phyloP scores from a whole-genome alignment of 2,329 filamentous ascomycete species.

The Aureobasidium sp. region DNA sequence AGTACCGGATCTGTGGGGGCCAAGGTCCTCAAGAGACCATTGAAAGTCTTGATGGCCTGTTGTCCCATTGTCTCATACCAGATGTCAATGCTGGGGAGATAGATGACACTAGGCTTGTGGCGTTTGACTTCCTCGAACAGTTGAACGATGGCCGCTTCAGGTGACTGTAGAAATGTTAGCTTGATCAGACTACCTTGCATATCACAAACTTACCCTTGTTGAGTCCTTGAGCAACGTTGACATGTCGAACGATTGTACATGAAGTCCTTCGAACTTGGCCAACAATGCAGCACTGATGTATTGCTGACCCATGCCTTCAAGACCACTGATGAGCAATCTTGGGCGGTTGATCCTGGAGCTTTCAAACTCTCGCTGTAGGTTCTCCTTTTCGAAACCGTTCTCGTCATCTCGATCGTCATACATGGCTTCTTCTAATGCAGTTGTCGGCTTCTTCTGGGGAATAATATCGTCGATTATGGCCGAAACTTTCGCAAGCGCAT shows the following conservation, averaged over 20 bases:
- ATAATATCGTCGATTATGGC: conserved; percentile 63
- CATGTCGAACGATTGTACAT: conserved; percentile 91
- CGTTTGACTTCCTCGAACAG: conserved; percentile 87
- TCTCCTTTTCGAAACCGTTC: conserved; percentile 77
- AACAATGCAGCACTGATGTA: conserved; percentile 80
- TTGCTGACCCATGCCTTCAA: conserved; percentile 83
- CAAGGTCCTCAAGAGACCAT: conserved; percentile 70
- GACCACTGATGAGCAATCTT: conserved; percentile 73
- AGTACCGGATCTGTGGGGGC: conserved; percentile 87
- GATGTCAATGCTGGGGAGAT: conserved; percentile 78
- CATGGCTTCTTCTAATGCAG: conserved; percentile 88
- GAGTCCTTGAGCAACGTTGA: conserved; percentile 78
- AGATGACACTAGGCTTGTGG: conserved; percentile 93
- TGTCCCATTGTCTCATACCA: conserved; percentile 70
- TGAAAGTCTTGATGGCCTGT: conserved; percentile 66
- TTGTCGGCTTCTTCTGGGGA: conserved; percentile 76
- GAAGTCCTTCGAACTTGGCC: conserved; percentile 85
- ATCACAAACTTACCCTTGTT: conserved; percentile 47
- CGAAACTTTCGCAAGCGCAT: conserved; percentile 60
- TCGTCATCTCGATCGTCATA: conserved; percentile 80
- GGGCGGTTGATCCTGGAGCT: conserved; percentile 81
- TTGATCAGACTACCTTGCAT: neutral
- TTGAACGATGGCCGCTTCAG: conserved; percentile 82
- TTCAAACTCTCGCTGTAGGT: conserved; percentile 66
- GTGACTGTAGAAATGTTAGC: conserved; percentile 40